Evolutionary conservation across 306 rosid species (phyloP), one percentile per base, ranked within the genome.

Genomic region (Medicago lupulina): DNA sequence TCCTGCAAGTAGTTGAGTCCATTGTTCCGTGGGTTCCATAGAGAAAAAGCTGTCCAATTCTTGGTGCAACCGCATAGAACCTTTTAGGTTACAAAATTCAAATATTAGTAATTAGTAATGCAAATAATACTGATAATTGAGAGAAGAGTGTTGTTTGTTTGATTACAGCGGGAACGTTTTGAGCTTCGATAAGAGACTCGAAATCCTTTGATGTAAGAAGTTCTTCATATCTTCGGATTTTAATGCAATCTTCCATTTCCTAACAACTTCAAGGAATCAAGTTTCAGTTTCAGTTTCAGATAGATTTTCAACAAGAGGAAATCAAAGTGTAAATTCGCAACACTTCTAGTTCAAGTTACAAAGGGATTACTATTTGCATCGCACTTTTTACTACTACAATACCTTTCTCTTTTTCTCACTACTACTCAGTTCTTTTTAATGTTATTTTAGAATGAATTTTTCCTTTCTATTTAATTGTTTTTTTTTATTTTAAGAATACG

Each of bases 1-100:
- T 82, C 94, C 96, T 87, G 88, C 77, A 96, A 77, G 87, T 92
- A 89, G 70, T 89, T 85, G 10, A 96, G 96, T 67, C 98, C 99
- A 50, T 90, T 87, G 31, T 81, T 82, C 10, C 67, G 75, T 10
- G 98, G 97, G 68, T 86, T 92, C 99, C 64, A 58, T 11, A 58
- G 64, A 23, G 64, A 58, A 9, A 58, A 58, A 13, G 64, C 64
- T 11, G 4, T 58, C 64, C 64, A 58, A 58, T 11, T 58, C 64
- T 58, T 58, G 64, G 13, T 71, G 85, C 96, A 90, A 67, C 96
- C 93, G 40, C 66, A 43, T 19, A 89, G 81, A 80, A 96, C 96
- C 99, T 94, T 69, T 15, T 25, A 2, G 6, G 46, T 53, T 43
- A 43, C 8, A 23, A 79, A 19, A 67, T 2, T 0, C 14, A 39